Evolutionary conservation across 345 rosid genomes (phyloP), one percentile per base, ranked within the genome.

Genomic region (Aquilaria yunnanensis): DNA sequence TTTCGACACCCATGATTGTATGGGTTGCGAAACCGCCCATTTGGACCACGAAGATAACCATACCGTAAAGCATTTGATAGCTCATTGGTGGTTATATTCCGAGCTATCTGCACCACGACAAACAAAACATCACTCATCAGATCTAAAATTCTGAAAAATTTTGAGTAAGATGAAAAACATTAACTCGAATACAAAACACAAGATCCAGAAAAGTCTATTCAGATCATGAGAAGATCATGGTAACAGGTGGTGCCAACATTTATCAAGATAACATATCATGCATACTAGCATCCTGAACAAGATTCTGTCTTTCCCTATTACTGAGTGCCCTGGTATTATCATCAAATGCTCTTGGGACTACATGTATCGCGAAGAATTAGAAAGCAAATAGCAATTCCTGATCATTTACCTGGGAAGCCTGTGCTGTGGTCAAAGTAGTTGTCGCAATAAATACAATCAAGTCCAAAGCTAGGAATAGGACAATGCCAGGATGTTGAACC

Each of bases 81-180:
- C 62, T 94, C 96, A 48, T 94, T 94, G 6, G 99, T 90, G 51
- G 99, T 94, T 61, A 94, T 85, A 63, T 94, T 94, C 55, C 87
- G 72, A 58, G 92, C 81, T 80, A 94, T 83, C 97, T 94, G 96
- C 75, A 71, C 58, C 5, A 56, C 49, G 50, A 43, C 59, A 64
- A 56, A 1, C 32, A 23, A 16, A 43, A 45, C 2, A 32, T 47
- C 29, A 29, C 16, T 14, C 6, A 52, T 52, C 14, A 43, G 45
- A 3, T 50, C 9, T 13, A 45, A 51, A 51, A 50, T 50, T 31
- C 60, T 58, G 14, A 8, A 51, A 32, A 45, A 0, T 23, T 23
- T 23, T 23, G 1, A 23, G 23, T 23, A 23, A 12, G 60, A 67
- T 14, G 32, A 46, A 23, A 14, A 41, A 45, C 54, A n/a, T 13